phyloP scores from a whole-genome alignment of 139 green algal genomes.

The Chlamydomonas sp. region DNA sequence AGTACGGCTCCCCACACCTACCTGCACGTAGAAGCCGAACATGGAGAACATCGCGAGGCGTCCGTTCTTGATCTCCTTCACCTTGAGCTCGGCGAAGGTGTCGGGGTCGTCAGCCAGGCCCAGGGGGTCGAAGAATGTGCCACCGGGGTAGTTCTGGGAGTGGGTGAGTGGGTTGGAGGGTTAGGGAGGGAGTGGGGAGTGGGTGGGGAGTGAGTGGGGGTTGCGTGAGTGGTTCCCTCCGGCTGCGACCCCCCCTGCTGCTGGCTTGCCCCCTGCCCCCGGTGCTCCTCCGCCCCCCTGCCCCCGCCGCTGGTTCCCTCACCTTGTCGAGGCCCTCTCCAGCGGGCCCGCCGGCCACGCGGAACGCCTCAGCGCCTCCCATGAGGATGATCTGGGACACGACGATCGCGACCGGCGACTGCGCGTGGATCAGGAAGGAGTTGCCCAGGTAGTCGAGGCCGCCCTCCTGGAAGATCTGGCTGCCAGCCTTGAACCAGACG shows the following conservation, averaged over 20 bases:
- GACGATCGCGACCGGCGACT: conserved; percentile 82
- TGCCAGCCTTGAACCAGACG: conserved; percentile 83
- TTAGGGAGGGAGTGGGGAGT: too few relatives aligned
- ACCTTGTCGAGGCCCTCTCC: conserved; percentile 63
- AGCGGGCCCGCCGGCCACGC: conserved; percentile 74
- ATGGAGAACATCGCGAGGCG: conserved; percentile 30
- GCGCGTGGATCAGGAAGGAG: conserved; percentile 68
- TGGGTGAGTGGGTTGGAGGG: too few relatives aligned
- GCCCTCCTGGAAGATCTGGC: conserved; percentile 62
- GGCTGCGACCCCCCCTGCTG: too few relatives aligned
- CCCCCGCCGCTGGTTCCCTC: too few relatives aligned
- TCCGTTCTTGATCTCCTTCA: conserved; percentile 53
- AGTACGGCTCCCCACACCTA: too few relatives aligned
- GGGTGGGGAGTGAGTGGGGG: too few relatives aligned
- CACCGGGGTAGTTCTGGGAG: conserved; percentile 33
- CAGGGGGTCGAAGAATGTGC: conserved; percentile 91
- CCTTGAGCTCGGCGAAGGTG: conserved; percentile 77
- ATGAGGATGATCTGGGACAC: conserved; percentile 82
- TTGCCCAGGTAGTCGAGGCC: conserved; percentile 72
- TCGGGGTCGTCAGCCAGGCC: conserved; percentile 93
- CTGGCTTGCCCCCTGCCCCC: too few relatives aligned
- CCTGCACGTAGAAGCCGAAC: conserved; percentile 74
- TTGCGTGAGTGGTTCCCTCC: too few relatives aligned
- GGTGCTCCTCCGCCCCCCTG: too few relatives aligned
- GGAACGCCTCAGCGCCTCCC: conserved; percentile 87